A percentile compares a stretch with the other conserved stretches of the same genome.
phyloP scores from a whole-genome alignment of 2,329 filamentous ascomycete species.

The Volutella citrinella region DNA sequence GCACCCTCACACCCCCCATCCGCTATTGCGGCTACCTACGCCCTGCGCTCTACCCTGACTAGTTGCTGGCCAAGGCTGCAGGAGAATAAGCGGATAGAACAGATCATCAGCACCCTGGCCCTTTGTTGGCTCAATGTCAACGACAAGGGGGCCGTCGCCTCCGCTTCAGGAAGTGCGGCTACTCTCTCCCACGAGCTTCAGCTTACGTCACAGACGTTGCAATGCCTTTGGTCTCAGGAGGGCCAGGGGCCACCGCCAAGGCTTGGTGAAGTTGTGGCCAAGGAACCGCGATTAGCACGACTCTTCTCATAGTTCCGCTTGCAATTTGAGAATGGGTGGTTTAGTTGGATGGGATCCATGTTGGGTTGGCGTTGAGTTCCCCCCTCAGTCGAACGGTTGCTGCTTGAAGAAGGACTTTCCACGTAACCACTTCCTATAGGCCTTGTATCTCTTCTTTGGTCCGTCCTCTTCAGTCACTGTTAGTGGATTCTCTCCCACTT shows the following conservation, averaged over 20 bases:
- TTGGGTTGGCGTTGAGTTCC: no score
- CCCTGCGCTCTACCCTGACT: constrained; percentile 56
- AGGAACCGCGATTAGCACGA: constrained; percentile 29
- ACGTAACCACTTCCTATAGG: constrained; percentile 89
- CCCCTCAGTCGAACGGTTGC: constrained; percentile 57
- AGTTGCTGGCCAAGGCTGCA: constrained; percentile 68
- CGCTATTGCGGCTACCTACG: constrained; percentile 49
- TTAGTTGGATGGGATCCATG: no score
- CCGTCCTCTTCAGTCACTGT: constrained; percentile 85
- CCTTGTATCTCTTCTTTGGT: constrained; percentile 92
- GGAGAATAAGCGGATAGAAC: constrained; percentile 52
- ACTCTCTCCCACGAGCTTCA: constrained; percentile 14
- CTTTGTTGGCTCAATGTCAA: constrained; percentile 60
- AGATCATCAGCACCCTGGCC: constrained; percentile 60
- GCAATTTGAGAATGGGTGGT: no score
- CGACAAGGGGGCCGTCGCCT: constrained; percentile 25
- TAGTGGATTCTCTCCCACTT: constrained; percentile 75
- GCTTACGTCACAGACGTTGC: constrained; percentile 18
- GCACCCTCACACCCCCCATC: constrained; percentile 51
- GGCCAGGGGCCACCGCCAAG: constrained; percentile 7
- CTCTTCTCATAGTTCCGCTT: no score
- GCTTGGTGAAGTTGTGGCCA: constrained; percentile 18
- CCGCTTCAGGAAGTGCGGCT: constrained; percentile 1
- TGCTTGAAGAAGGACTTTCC: constrained; percentile 98
- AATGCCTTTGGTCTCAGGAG: constrained; percentile 20